phyloP scores from a whole-genome alignment of 2,329 filamentous ascomycete species.

The Botrytis deweyae region DNA sequence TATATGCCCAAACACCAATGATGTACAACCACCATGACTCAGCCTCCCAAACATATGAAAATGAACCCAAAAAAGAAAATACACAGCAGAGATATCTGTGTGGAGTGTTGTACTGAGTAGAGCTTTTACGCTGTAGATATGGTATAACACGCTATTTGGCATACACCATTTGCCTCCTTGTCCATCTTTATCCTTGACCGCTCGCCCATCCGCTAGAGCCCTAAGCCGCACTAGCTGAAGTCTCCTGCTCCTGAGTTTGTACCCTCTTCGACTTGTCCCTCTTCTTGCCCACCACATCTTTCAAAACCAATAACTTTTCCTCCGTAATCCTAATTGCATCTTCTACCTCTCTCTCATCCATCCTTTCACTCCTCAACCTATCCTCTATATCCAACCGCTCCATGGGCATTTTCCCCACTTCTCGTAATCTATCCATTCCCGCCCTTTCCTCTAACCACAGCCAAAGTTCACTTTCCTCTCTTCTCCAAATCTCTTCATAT shows the following conservation, averaged over 20 bases:
- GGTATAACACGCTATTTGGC: neutral
- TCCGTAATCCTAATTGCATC: constrained; percentile 64
- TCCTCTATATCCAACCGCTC: constrained; percentile 33
- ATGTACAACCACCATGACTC: neutral
- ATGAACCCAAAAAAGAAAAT: neutral
- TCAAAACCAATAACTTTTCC: constrained; percentile 75
- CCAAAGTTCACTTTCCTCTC: constrained; percentile 42
- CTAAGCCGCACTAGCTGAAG: neutral
- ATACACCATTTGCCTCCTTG: neutral
- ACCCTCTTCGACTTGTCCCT: constrained; percentile 16
- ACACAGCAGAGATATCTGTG: constrained; percentile 1
- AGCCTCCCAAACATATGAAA: constrained; percentile 1
- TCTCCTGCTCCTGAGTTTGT: neutral
- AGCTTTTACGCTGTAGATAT: constrained; percentile 16
- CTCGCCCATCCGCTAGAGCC: neutral
- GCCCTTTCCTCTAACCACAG: constrained; percentile 39
- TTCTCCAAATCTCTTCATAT: constrained; percentile 79
- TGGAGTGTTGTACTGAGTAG: neutral
- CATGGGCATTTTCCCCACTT: constrained; percentile 39
- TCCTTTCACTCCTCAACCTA: constrained; percentile 28
- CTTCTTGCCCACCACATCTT: constrained; percentile 61
- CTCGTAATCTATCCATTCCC: constrained; percentile 73
- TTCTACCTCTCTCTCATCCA: constrained; percentile 37
- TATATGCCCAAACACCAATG: neutral
- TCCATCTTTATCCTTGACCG: neutral